These are phyloP conservation scores for Achlya hypogyna DNA, from an alignment of 352 stramenopile genomes.

Conservation along the genomic window DNA sequence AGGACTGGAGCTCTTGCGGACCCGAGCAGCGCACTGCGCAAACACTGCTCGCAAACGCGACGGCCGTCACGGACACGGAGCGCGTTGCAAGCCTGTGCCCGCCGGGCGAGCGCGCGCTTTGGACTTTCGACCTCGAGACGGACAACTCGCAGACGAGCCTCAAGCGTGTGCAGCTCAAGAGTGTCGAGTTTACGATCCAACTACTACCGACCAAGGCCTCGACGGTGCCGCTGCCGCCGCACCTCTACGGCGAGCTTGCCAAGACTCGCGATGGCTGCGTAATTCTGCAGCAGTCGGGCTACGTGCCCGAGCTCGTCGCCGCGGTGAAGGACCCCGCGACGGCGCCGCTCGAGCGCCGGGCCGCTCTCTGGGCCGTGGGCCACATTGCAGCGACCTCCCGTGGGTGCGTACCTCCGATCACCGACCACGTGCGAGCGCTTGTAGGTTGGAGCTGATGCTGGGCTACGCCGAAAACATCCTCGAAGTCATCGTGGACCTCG, in stretches of 20 bases:
- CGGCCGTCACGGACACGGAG: conserved; percentile 17
- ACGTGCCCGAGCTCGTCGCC: conserved; percentile 76
- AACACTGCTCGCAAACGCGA: conserved; percentile 28
- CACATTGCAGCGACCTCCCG: conserved; percentile 70
- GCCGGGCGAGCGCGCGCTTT: conserved; percentile 72
- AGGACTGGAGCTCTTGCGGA: conserved; percentile 82
- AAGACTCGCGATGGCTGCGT: conserved; percentile 77
- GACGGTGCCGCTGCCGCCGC: conserved; percentile 66
- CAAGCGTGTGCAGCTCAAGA: conserved; percentile 79
- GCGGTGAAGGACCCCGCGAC: conserved; percentile 72
- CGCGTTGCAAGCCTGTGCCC: conserved; percentile 71
- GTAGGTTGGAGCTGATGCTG: conserved; percentile 46
- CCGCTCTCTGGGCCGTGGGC: conserved; percentile 75
- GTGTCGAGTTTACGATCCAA: conserved; percentile 82
- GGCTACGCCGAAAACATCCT: conserved; percentile 76
- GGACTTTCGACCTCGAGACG: conserved; percentile 86
- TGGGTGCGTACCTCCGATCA: conserved; percentile 33
- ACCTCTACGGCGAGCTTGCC: conserved; percentile 77
- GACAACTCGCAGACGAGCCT: conserved; percentile 48
- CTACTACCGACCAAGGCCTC: conserved; percentile 67
- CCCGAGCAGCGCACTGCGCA: conserved; percentile 69
- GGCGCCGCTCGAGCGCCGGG: conserved; percentile 74
- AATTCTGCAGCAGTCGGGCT: conserved; percentile 65
- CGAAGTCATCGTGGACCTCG: conserved; percentile 80
- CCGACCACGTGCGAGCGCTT: neutral